Percentiles rank a stretch among this genome's conserved stretches.
Evolutionary conservation across 2,329 filamentous ascomycete genomes (phyloP).

Genomic region (Geoglossum cookeanum): DNA sequence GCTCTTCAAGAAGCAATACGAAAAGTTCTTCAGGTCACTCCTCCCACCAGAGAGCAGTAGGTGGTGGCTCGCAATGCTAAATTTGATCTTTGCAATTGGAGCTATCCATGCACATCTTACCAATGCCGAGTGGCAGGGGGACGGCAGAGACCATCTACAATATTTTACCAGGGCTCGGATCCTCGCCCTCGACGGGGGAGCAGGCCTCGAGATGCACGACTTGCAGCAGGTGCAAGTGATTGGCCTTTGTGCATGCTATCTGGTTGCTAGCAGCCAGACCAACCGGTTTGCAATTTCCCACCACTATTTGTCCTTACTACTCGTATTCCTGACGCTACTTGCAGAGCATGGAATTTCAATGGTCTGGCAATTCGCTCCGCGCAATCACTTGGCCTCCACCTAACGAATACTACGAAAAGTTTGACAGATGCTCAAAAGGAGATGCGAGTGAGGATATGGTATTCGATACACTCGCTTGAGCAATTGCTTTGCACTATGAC

Average conservation of each 20-base stretch:
- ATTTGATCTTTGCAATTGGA: slow-evolving; percentile 27
- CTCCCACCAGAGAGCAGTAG: slow-evolving; percentile 18
- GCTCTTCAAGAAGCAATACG: slow-evolving; percentile 23
- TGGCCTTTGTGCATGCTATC: slow-evolving; percentile 24
- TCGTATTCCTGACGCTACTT: background rate
- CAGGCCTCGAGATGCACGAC: slow-evolving; percentile 24
- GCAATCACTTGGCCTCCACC: slow-evolving; percentile 24
- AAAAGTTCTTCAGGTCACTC: slow-evolving; percentile 9
- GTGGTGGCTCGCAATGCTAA: slow-evolving; percentile 22
- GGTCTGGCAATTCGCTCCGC: slow-evolving; percentile 25
- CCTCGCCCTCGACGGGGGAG: slow-evolving; percentile 23
- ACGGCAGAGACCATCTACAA: slow-evolving; percentile 24
- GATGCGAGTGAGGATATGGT: slow-evolving; percentile 27
- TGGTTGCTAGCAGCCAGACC: slow-evolving; percentile 24
- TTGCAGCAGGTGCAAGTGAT: slow-evolving; percentile 27
- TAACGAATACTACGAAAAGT: slow-evolving; percentile 22
- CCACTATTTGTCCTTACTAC: background rate
- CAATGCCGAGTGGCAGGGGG: slow-evolving; percentile 23
- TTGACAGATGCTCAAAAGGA: slow-evolving; percentile 23
- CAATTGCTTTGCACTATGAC: slow-evolving; percentile 27
- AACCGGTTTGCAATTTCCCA: slow-evolving; percentile 20
- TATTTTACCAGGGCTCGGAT: slow-evolving; percentile 25
- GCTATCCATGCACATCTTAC: slow-evolving; percentile 24
- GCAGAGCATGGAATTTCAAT: slow-evolving; percentile 24
- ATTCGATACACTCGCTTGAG: slow-evolving; percentile 25